phyloP scores from a whole-genome alignment of 2,329 filamentous ascomycete genomes.

The Apiospora marii region DNA sequence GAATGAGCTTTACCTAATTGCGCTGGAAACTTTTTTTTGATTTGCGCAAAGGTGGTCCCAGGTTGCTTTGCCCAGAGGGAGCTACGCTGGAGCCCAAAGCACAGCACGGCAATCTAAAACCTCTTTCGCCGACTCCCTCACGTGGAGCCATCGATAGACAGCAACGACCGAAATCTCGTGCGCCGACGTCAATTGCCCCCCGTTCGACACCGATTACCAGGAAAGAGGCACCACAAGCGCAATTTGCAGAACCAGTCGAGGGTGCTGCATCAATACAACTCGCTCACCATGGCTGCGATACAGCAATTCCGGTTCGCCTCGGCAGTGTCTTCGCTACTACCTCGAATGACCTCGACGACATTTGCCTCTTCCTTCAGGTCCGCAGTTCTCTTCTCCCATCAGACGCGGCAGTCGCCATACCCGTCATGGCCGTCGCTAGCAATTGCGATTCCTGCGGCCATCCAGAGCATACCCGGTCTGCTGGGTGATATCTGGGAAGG shows the following conservation, averaged over 20 bases:
- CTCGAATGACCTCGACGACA: conserved; percentile 56
- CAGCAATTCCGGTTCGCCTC: conserved; percentile 46
- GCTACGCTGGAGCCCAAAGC: not conserved
- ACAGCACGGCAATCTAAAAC: conserved; percentile 21
- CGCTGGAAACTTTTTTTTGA: conserved; percentile 15
- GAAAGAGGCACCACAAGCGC: conserved; percentile 7
- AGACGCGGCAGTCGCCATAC: conserved; percentile 44
- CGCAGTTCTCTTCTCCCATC: conserved; percentile 53
- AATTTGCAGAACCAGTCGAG: not conserved
- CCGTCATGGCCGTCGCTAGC: conserved; percentile 61
- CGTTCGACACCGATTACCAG: not conserved
- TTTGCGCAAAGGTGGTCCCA: conserved; percentile 3
- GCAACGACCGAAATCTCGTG: conserved; percentile 16
- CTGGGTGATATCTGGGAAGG: conserved; percentile 91
- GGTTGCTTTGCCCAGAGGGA: conserved; percentile 6
- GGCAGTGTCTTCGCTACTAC: conserved; percentile 60
- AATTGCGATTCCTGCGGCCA: conserved; percentile 64
- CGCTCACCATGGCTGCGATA: conserved; percentile 50
- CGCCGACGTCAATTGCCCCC: not conserved
- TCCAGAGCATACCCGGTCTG: conserved; percentile 72
- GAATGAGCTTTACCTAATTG: conserved; percentile 19
- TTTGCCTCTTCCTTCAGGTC: conserved; percentile 52
- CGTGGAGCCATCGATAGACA: conserved; percentile 15
- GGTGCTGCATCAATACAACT: not conserved
- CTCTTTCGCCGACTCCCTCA: conserved; percentile 18